Evolutionary conservation across 768 basidiomycete genomes (phyloP), one percentile per base, ranked within the genome.

Genomic region (Mycena haematopus): DNA sequence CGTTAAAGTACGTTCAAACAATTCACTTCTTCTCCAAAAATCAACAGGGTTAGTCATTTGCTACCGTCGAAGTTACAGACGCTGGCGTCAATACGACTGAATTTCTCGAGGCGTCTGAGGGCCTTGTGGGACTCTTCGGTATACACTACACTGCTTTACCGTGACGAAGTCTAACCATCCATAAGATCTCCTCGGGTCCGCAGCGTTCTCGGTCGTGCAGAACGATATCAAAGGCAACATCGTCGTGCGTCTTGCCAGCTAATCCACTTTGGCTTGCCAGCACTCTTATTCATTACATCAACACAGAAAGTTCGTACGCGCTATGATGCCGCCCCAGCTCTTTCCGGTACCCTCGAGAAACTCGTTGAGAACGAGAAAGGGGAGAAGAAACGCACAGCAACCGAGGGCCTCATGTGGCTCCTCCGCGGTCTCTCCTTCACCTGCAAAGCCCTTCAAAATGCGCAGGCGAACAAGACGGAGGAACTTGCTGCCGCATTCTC

Each of bases 331-430:
- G 77, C 82, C 6, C 88, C 92, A 2, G 75, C 75, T 1, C 68
- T 85, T 63, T 94, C 91, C 6, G 74, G 76, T 29, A 98, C 97
- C 1, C 84, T 99, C 27, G 93, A 99, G 77, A 77, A 82, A 51
- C 86, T 99, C 27, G 88, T 95, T 6, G 82, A 83, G 70, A 90
- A 90, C 70, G 97, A 99, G 77, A 89, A 92, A 75, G 77, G 77
- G 24, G 91, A 94, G 77, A 93, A 95, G 84, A 95, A 95, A 76
- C 84, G 86, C 17, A 83, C 85, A 0, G 94, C 96, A 2, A 97
- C 96, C 0, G 90, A 96, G 71, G 95, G 94, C 17, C 83, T 98
- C 57, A 78, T 98, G 77, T 99, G 97, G 97, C 84, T 99, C 52
- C 83, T 95, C 51, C 88, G 95, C 31, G 97, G 95, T 3, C 85